A percentile compares a stretch with the other conserved stretches of the same genome.
Evolutionary conservation across 176 grass and related monocot genomes (phyloP).

Genomic region (Aegilops bicornis): DNA sequence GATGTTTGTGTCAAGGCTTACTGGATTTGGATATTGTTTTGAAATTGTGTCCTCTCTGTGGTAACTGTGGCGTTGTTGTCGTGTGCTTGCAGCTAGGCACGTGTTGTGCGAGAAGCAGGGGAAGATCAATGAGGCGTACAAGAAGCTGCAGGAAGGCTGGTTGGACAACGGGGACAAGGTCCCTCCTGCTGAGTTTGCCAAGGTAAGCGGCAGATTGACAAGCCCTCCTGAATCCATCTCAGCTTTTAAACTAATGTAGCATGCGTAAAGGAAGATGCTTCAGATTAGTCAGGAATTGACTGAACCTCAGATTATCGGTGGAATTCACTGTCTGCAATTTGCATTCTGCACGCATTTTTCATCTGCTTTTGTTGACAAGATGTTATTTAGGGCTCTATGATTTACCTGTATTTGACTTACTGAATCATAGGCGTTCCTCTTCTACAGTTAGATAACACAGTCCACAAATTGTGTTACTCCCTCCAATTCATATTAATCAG

Average conservation of each 20-base stretch:
- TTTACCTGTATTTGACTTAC: not conserved
- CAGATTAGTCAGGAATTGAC: not conserved
- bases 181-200: conserved; percentile 92
- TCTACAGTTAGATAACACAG: not conserved
- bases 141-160: conserved; percentile 95
- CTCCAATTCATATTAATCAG: too few species aligned
- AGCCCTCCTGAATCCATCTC: not conserved
- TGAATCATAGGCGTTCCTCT: not conserved
- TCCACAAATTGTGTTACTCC: not conserved
- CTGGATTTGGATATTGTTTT: not conserved
- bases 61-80: conserved; percentile 12
- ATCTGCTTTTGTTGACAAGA: not conserved
- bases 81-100: conserved; percentile 64
- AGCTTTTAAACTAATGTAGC: not conserved
- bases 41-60: not conserved
- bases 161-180: conserved; percentile 92
- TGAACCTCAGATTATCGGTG: not conserved
- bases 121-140: conserved; percentile 97
- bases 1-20: not conserved
- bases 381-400: not conserved
- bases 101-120: conserved; percentile 94
- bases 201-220: conserved; percentile 33
- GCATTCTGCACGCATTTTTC: not conserved
- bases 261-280: not conserved
- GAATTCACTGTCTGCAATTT: not conserved